Evolutionary conservation across 1,139 yeast genomes (phyloP).

Genomic region (Candida sp.): DNA sequence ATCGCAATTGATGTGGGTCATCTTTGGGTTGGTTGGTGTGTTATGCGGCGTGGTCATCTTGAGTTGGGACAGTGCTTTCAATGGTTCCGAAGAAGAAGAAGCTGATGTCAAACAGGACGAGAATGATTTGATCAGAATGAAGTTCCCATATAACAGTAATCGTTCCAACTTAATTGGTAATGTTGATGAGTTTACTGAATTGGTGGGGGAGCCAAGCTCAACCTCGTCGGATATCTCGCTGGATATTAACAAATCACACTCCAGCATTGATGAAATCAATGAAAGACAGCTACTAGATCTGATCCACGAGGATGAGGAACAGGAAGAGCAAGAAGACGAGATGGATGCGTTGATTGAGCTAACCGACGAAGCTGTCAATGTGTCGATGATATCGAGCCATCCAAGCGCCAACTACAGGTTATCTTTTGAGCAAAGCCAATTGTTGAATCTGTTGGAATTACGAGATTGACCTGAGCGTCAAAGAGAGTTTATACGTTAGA

Average conservation of each 20-base stretch:
- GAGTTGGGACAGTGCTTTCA: conserved; percentile 49
- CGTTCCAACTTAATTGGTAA: background rate
- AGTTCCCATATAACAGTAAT: conserved; percentile 11
- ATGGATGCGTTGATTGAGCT: conserved; percentile 4
- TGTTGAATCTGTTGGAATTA: conserved; percentile 13
- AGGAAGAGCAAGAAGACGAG: background rate
- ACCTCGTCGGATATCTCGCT: conserved; percentile 5
- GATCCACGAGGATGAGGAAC: background rate
- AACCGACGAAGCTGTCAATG: background rate
- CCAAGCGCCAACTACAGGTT: conserved; percentile 4
- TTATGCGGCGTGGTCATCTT: conserved; percentile 45
- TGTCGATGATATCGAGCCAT: conserved; percentile 2
- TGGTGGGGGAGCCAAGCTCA: conserved; percentile 7
- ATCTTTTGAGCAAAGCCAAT: conserved; percentile 14
- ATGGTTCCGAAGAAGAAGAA: conserved; percentile 10
- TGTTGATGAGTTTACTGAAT: conserved; percentile 8
- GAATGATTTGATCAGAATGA: conserved; percentile 11
- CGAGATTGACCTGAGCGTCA: background rate
- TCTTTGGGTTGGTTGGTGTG: conserved; percentile 42
- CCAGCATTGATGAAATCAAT: conserved; percentile 2
- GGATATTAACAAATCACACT: conserved; percentile 2
- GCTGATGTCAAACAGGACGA: conserved; percentile 3
- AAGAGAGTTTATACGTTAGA: background rate
- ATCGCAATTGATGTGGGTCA: conserved; percentile 37
- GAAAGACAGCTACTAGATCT: conserved; percentile 1